These are phyloP conservation scores for Oemleria cerasiformis DNA, from an alignment of 306 rosid species.

Conservation along the genomic window DNA sequence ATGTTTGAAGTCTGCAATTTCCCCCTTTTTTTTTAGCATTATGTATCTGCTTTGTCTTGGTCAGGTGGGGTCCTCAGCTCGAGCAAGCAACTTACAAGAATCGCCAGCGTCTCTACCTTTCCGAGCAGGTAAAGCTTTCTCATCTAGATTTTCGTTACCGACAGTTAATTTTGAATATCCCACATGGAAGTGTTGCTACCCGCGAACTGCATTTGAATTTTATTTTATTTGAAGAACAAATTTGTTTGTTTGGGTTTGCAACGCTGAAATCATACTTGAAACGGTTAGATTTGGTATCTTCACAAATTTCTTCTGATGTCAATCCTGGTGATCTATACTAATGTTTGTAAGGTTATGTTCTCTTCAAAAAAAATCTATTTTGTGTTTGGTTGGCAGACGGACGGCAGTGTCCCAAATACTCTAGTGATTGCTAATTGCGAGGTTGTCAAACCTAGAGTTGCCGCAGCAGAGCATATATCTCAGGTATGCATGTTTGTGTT, in stretches of 20 bases:
- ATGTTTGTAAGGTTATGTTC: not conserved
- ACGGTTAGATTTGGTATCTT: not conserved
- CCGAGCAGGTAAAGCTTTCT: slow-evolving; percentile 62
- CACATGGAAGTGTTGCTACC: not conserved
- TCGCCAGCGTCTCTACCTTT: slow-evolving; percentile 83
- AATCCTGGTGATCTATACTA: not conserved
- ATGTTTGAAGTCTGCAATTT: not conserved
- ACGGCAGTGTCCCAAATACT: slow-evolving; percentile 97
- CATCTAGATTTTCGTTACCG: not conserved
- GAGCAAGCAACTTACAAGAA: slow-evolving; percentile 83
- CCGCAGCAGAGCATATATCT: slow-evolving; percentile 97
- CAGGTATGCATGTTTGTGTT: slow-evolving; percentile 49
- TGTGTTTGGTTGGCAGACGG: slow-evolving; percentile 52
- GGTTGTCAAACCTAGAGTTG: slow-evolving; percentile 97
- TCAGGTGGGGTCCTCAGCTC: slow-evolving; percentile 88
- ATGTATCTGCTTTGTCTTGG: not conserved
- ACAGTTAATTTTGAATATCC: not conserved
- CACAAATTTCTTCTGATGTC: not conserved
- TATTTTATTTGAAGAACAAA: not conserved
- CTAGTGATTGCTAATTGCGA: slow-evolving; percentile 97
- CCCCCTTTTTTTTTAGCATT: not conserved
- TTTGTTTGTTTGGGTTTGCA: not conserved
- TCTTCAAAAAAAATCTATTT: not conserved
- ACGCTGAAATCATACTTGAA: not conserved
- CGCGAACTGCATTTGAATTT: not conserved